Conservation (phyloP, 352 stramenopile genomes). For the Pythium phragmitis region DNA sequence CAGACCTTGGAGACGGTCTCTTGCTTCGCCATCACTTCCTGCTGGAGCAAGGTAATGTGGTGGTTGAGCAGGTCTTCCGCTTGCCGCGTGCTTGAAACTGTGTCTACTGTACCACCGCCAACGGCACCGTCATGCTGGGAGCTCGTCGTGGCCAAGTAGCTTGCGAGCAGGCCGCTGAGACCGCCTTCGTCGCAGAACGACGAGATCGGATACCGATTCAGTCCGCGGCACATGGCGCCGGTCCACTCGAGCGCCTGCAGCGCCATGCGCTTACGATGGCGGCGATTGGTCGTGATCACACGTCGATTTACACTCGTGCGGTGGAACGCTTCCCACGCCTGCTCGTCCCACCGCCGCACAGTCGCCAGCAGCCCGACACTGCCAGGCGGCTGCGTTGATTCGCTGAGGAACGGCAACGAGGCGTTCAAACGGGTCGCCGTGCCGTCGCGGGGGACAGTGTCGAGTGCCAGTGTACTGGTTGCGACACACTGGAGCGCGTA, state of each 20-base stretch:
- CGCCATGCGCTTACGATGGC: constrained; percentile 26
- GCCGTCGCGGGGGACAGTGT: not conserved
- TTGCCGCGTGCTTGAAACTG: not conserved
- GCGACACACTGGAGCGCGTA: not conserved
- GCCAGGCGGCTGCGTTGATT: not conserved
- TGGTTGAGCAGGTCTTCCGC: constrained; percentile 30
- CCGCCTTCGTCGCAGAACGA: constrained; percentile 74
- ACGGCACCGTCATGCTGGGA: not conserved
- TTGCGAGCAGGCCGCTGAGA: constrained; percentile 49
- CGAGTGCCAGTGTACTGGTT: not conserved
- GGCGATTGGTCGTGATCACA: constrained; percentile 71
- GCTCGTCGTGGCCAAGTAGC: constrained; percentile 19
- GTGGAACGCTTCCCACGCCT: constrained; percentile 44
- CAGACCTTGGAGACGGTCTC: constrained; percentile 25
- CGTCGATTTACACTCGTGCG: constrained; percentile 33
- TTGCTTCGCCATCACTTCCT: constrained; percentile 47
- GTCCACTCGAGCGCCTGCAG: constrained; percentile 53
- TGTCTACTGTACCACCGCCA: not conserved
- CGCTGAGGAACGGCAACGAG: not conserved
- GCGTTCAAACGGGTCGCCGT: not conserved
- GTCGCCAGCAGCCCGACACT: constrained; percentile 23
- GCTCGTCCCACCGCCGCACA: constrained; percentile 51
- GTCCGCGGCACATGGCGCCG: constrained; percentile 56
- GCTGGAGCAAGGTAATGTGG: constrained; percentile 49
- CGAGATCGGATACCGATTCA: constrained; percentile 72